Conservation (phyloP, 345 rosid genomes). For the Pseudoturritis turrita region DNA sequence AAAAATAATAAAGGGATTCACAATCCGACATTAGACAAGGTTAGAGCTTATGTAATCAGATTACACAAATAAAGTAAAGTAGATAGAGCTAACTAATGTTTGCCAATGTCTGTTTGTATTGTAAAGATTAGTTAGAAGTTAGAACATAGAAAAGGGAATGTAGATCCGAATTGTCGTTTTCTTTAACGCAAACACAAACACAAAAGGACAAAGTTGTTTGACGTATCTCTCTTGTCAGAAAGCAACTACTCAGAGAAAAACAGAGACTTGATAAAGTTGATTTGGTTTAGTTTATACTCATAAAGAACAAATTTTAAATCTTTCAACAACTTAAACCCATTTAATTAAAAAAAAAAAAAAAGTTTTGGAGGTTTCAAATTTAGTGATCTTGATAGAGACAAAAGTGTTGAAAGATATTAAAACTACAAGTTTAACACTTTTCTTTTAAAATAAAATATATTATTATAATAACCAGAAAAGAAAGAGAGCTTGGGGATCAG, state of each 20-base stretch:
- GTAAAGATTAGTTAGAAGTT: slow-evolving; percentile 23
- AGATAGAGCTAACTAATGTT: no score
- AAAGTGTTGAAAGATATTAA: slow-evolving; percentile 22
- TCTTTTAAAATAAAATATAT: background rate
- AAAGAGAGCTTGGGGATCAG: slow-evolving; percentile 29
- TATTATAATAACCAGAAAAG: background rate
- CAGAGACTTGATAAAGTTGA: slow-evolving; percentile 6
- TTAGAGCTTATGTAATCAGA: slow-evolving; percentile 13
- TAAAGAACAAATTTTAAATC: background rate
- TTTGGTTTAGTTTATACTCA: slow-evolving; percentile 11
- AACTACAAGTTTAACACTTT: slow-evolving; percentile 22
- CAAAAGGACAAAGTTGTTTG: slow-evolving; percentile 17
- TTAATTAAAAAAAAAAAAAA: background rate
- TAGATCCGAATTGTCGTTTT: slow-evolving; percentile 22
- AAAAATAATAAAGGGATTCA: background rate
- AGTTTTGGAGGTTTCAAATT: background rate
- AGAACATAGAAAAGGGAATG: slow-evolving; percentile 2
- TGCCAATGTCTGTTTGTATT: background rate
- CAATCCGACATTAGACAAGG: slow-evolving; percentile 19
- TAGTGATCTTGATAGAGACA: slow-evolving; percentile 24
- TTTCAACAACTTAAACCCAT: background rate
- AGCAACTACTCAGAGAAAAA: slow-evolving; percentile 24
- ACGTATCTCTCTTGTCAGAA: slow-evolving; percentile 17
- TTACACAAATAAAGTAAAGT: no score
- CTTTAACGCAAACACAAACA: slow-evolving; percentile 13